Evolutionary conservation across 2,329 filamentous ascomycete genomes (phyloP), one percentile per base, ranked within the genome.

Genomic region (Alternaria burnsii): DNA sequence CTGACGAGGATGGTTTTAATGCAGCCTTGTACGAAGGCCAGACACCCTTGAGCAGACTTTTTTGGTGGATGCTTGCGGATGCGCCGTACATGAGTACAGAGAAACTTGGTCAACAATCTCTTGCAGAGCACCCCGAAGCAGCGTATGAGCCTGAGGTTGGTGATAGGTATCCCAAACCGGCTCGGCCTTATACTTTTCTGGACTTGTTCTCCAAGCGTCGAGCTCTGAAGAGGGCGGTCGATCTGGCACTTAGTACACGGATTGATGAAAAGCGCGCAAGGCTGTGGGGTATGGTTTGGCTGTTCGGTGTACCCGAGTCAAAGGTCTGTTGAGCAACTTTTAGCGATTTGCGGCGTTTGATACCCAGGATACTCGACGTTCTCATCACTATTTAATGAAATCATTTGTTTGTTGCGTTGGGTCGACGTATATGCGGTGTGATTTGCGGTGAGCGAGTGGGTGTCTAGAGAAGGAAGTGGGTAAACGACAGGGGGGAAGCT

Each of bases 1-100:
- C 22, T 11, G 56, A 69, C 22, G 26, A 50, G 5, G 42, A 58
- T 10, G 30, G 32, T 1, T 76, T 78, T 36, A 68, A 77, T 14
- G n/a, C 28, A 4, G 67, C 63, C 0, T 68, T 78, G 36, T 70
- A 70, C 22, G 52, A 59, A n/a, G 52, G 59, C 0, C 53, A 55
- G 28, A 64, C 63, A 32, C 58, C 68, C 11, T 65, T 72, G 52
- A 72, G 68, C 46, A 62, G 63, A 32, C 53, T 77, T 9, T 76
- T 76, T 41, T 78, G 75, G 75, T 60, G 52, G 52, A 48, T 62
- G 5, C 24, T 64, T 26, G 42, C 53, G 3, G 54, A 66, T 9
- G 38, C 58, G 5, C 34, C 20, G 8, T 48, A 38, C 3, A 54
- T 72, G 47, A 68, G 46, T 26, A 65, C 66, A 12, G 52, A 43